These are phyloP conservation scores for Stellera chamaejasme DNA, from an alignment of 345 rosid genomes.

Conservation along the genomic window DNA sequence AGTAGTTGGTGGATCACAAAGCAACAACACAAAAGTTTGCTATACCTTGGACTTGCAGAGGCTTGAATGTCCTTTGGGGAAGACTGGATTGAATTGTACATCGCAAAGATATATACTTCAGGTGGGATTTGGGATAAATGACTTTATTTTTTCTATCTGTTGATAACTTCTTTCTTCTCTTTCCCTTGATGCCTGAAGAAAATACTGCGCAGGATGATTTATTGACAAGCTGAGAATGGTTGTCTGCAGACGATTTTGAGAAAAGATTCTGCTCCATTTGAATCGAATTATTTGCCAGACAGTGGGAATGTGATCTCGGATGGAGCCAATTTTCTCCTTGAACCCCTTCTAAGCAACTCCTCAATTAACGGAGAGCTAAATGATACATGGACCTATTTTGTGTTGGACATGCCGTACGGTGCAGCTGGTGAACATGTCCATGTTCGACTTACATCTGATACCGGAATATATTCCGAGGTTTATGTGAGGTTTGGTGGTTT, in stretches of 20 bases:
- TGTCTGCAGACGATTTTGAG: slow-evolving; percentile 73
- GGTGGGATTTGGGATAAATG: slow-evolving; percentile 28
- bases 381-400: slow-evolving; percentile 71
- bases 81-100: slow-evolving; percentile 73
- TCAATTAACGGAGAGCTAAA: slow-evolving; percentile 35
- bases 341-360: slow-evolving; percentile 62
- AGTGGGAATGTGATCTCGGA: slow-evolving; percentile 40
- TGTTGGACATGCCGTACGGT: slow-evolving; percentile 66
- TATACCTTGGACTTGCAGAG: slow-evolving; percentile 56
- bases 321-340: slow-evolving; percentile 55
- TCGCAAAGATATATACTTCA: slow-evolving; percentile 59
- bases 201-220: slow-evolving; percentile 11
- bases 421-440: slow-evolving; percentile 94
- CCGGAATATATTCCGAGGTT: slow-evolving; percentile 49
- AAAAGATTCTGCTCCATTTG: slow-evolving; percentile 56
- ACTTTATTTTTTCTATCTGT: neutral
- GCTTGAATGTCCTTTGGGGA: slow-evolving; percentile 63
- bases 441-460: slow-evolving; percentile 45
- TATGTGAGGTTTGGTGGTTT: slow-evolving; percentile 74
- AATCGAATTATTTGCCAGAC: slow-evolving; percentile 72
- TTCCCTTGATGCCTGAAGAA: slow-evolving; percentile 21
- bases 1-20: slow-evolving; percentile 25
- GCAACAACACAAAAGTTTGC: slow-evolving; percentile 37
- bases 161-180: slow-evolving; percentile 1
- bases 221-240: slow-evolving; percentile 25